Conservation (phyloP, 208 protist genomes). For the Novymonas esmeraldas region DNA sequence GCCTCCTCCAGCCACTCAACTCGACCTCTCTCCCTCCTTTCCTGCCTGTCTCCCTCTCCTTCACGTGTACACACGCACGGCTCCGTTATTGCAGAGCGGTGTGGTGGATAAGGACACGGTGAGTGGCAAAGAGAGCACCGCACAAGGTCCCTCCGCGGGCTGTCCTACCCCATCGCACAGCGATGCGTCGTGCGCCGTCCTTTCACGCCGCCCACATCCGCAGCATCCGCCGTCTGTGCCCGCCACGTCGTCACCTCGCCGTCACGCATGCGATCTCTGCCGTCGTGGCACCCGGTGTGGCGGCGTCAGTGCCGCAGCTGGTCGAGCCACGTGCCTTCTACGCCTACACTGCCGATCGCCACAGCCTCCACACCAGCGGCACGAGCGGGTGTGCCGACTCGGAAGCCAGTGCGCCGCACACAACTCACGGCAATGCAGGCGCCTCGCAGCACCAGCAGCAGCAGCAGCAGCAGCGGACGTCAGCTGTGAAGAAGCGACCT, state of each 20-base stretch:
- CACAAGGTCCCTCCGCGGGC: too few species aligned
- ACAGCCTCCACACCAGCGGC: background rate
- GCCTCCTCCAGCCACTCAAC: too few species aligned
- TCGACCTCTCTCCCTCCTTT: too few species aligned
- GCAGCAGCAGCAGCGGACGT: too few species aligned
- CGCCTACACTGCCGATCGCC: too few species aligned
- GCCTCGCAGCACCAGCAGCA: too few species aligned
- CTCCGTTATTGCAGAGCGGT: background rate
- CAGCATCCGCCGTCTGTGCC: constrained; percentile 3
- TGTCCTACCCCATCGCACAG: too few species aligned
- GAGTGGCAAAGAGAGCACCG: background rate
- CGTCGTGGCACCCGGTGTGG: background rate
- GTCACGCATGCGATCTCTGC: background rate
- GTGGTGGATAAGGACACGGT: background rate
- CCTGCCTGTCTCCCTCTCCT: too few species aligned
- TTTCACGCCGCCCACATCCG: constrained; percentile 8
- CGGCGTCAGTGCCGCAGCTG: background rate
- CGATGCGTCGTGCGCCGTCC: constrained; percentile 13
- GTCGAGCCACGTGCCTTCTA: background rate
- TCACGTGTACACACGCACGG: background rate
- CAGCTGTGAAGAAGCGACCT: too few species aligned
- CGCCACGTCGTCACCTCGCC: constrained; percentile 7
- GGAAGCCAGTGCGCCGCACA: too few species aligned
- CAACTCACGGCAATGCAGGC: too few species aligned
- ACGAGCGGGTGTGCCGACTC: too few species aligned